Percentiles rank a stretch among this genome's conserved stretches.
These are phyloP conservation scores for Phytophthora fragariae DNA, from an alignment of 352 stramenopile genomes.

Conservation along the genomic window DNA sequence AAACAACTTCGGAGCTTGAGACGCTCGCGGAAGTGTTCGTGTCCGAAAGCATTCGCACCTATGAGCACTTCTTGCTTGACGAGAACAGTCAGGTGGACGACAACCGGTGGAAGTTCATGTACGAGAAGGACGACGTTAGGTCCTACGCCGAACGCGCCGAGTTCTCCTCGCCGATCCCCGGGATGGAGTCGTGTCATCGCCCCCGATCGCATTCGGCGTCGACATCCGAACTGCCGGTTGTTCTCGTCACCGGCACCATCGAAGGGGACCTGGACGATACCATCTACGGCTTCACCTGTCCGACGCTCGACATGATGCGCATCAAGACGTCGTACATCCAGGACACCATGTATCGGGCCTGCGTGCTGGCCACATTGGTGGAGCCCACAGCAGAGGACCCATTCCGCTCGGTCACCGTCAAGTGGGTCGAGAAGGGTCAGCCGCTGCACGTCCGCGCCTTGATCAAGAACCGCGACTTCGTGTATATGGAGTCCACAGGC, in stretches of 20 bases:
- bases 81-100: constrained; percentile 33
- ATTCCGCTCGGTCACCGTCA: constrained; percentile 46
- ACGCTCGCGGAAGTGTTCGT: constrained; percentile 43
- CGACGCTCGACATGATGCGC: constrained; percentile 44
- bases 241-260: constrained; percentile 46
- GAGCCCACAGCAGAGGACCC: constrained; percentile 34
- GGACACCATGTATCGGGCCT: constrained; percentile 32
- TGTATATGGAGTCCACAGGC: constrained; percentile 61
- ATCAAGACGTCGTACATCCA: constrained; percentile 48
- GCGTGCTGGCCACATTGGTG: constrained; percentile 44
- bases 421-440: constrained; percentile 46
- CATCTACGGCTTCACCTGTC: constrained; percentile 46
- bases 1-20: constrained; percentile 38
- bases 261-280: constrained; percentile 48
- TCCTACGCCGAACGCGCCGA: constrained; percentile 36
- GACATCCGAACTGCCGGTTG: constrained; percentile 32
- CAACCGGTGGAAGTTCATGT: constrained; percentile 51
- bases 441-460: constrained; percentile 36
- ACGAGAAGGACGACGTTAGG: constrained; percentile 44
- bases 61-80: constrained; percentile 38
- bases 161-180: neutral
- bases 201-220: constrained; percentile 24
- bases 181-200: constrained; percentile 12
- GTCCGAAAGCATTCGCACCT: constrained; percentile 37
- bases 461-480: constrained; percentile 57